These are phyloP conservation scores for Pseudomonodictys pantanalensis DNA, from an alignment of 495 filamentous ascomycete genomes.

Conservation along the genomic window DNA sequence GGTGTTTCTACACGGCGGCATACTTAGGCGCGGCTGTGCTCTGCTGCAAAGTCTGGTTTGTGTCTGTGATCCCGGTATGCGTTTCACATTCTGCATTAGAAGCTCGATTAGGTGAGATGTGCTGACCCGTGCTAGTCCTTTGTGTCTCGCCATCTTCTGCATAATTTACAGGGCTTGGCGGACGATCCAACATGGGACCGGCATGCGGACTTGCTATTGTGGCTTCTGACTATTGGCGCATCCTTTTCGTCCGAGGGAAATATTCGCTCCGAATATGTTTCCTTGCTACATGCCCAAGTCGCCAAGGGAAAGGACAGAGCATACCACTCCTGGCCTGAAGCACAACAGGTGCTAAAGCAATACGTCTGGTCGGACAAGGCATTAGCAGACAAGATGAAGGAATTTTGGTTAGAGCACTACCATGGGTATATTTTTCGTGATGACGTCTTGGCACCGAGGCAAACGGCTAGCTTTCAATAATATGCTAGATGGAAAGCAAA, in stretches of 20 bases:
- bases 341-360: conserved; percentile 35
- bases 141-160: conserved; percentile 40
- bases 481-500: neutral
- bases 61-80: conserved; percentile 41
- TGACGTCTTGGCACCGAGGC: neutral
- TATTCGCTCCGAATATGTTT: conserved; percentile 38
- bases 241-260: conserved; percentile 40
- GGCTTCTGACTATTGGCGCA: conserved; percentile 44
- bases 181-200: conserved; percentile 37
- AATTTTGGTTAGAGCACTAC: conserved; percentile 34
- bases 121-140: conserved; percentile 35
- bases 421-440: neutral
- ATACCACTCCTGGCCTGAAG: conserved; percentile 36
- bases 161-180: conserved; percentile 34
- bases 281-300: conserved; percentile 33
- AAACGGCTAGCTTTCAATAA: neutral
- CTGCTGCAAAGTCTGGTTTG: conserved; percentile 44
- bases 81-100: neutral
- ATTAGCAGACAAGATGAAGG: conserved; percentile 36
- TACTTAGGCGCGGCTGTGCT: conserved; percentile 43
- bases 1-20: conserved; percentile 43
- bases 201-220: conserved; percentile 37
- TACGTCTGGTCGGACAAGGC: conserved; percentile 47
- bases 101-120: neutral
- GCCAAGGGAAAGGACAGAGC: neutral